Percentiles rank a stretch among this genome's conserved stretches.
Conservation (phyloP, 106 monocot species). For the Posidonia australis region DNA sequence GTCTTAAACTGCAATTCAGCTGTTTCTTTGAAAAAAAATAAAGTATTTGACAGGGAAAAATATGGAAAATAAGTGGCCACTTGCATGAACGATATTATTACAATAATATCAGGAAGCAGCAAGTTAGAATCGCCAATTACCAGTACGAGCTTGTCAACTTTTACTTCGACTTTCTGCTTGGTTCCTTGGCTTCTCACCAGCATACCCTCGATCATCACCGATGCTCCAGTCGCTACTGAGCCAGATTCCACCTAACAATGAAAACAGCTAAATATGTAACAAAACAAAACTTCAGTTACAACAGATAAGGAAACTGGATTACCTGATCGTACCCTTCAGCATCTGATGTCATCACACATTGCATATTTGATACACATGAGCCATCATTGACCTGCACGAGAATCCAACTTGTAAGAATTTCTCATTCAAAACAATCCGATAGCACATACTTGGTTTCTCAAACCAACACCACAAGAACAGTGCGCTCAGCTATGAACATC, state of each 20-base stretch:
- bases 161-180: slow-evolving; percentile 92
- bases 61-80: background rate
- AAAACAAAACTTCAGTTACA: background rate
- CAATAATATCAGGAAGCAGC: background rate
- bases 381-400: slow-evolving; percentile 81
- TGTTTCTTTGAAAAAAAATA: too few relatives aligned
- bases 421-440: background rate
- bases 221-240: slow-evolving; percentile 55
- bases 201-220: slow-evolving; percentile 60
- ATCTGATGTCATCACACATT: slow-evolving; percentile 79
- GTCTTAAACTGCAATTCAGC: background rate
- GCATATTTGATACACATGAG: slow-evolving; percentile 89
- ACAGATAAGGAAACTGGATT: background rate
- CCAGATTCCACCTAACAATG: slow-evolving; percentile 61
- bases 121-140: slow-evolving; percentile 19
- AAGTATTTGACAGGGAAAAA: too few relatives aligned
- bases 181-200: slow-evolving; percentile 79
- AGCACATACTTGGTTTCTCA: background rate
- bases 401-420: background rate
- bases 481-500: background rate
- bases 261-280: background rate
- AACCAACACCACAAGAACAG: background rate
- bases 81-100: background rate
- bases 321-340: slow-evolving; percentile 88
- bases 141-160: slow-evolving; percentile 57